Evolutionary conservation across 257 asterid species (phyloP), one percentile per base, ranked within the genome.

Genomic region (Solanum paucissectum): DNA sequence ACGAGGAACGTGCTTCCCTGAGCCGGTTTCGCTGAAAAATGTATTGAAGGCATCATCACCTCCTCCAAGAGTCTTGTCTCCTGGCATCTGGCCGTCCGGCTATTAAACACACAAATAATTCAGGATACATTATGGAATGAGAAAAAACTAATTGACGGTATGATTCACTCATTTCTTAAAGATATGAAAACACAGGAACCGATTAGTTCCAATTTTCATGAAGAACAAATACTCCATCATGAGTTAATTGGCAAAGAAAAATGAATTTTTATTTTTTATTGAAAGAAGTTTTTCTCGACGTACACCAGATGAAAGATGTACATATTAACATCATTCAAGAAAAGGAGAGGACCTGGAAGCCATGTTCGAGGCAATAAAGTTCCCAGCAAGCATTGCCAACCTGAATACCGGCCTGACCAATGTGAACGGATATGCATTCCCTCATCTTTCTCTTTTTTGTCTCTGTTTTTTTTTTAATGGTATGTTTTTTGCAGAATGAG

Each of bases 331-430:
- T 76, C 12, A 76, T 76, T 20, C 66, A 58, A 58, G 66, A 29
- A 40, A 62, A 4, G 62, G 32, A 52, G 29, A 32, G n/a, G n/a
- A 85, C 87, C 82, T 85, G 87, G 44, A 85, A 68, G 33, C 87
- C 87, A 85, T 85, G 87, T 85, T 85, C 87, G 77, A 85, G 87
- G 77, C 87, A 85, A 34, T 85, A 85, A 85, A 85, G 87, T 85
- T 85, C 87, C 87, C 87, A 85, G 79, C 87, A 85, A 85, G 87
- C 87, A 64, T 85, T 85, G 87, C 87, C 87, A 1, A 85, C 87
- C 13, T 68, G 82, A 85, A 85, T 85, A 12, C 82, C 82, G 9
- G 87, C 87, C 5, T 74, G 83, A 25, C 87, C 87, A 38, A 85
- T 85, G 87, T 85, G 87, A 85, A 85, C 52, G 64, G 87, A 85